Base-by-base conservation (phyloP, 352 stramenopile genomes). In the Pythium folliculosum region DNA sequence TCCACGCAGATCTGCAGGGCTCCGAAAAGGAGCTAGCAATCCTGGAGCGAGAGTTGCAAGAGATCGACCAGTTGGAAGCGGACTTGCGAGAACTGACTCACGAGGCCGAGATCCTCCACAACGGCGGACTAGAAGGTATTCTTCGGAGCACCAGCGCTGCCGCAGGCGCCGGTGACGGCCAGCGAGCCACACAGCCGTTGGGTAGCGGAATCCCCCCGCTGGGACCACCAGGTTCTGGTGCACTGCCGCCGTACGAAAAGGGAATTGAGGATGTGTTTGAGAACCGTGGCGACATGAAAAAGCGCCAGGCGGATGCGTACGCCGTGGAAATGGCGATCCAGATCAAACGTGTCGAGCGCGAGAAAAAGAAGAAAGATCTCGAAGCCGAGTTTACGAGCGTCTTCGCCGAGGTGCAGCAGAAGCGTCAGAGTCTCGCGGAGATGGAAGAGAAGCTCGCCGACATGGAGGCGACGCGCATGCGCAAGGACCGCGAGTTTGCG, bases 401-500 rank as follows among this genome's bases (percentile, higher is more conserved):
- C 0, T 98, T 98, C 63, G 71, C 78, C 45, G 91, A 98, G 54
- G 91, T 98, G 22, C 84, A 96, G 55, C 78, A 82, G 23, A 98
- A 98, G 70, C 91, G 93, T 21, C 72, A 86, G 9, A 78, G 75
- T 37, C 80, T 98, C 14, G 70, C 80, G 17, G 78, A 76, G 3
- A 84, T 98, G 66, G 91, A 97, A 68, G 72, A 89, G 30, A 81
- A 85, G n/a, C 77, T 98, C 10, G 84, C 81, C 12, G 93, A 98
- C 69, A 98, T 98, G 90, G 94, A 98, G 58, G 88, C 90, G 37
- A 96, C 90, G 27, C 80, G 94, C 14, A 82, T 95, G 78, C 77
- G 93, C 25, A 98, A 98, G 64, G 94, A 97, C 60, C 84, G 94
- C 17, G 94, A 98, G 71, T 98, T 98, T 76, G 81, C 84, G 35